phyloP scores from a whole-genome alignment of 2,329 filamentous ascomycete species.

The Aspergillus brunneoviolaceus region DNA sequence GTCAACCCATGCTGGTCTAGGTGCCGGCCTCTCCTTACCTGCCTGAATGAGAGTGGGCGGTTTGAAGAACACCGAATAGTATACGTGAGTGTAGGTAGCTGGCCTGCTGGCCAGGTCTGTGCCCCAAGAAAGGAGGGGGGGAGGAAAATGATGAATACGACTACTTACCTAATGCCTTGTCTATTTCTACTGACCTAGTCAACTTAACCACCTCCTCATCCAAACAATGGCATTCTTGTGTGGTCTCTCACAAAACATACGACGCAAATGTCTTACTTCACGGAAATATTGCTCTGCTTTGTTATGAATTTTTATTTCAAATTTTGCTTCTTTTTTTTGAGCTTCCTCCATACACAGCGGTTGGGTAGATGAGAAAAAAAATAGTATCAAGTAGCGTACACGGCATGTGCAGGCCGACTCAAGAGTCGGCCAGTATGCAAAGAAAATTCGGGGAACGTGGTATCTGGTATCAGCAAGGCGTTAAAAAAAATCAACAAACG shows the following conservation, averaged over 20 bases:
- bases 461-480: constrained; percentile 5
- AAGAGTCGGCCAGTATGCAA: not conserved
- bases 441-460: constrained; percentile 1
- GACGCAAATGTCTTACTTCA: not conserved
- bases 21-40: constrained; percentile 18
- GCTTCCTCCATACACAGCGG: not conserved
- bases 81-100: no score
- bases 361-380: not conserved
- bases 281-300: not conserved
- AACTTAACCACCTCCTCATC: not conserved
- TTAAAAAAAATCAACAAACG: constrained; percentile 3
- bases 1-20: no score
- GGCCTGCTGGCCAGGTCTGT: no score
- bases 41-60: constrained; percentile 19
- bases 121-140: no score
- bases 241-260: not conserved
- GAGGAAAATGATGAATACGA: no score
- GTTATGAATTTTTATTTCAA: not conserved
- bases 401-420: not conserved
- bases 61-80: no score
- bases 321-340: not conserved
- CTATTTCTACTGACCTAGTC: no score
- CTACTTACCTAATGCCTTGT: not conserved
- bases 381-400: not conserved
- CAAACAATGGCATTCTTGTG: not conserved